These are phyloP conservation scores for Martensiomyces pterosporus DNA, from an alignment of 192 early-diverging fungal species.

Conservation along the genomic window DNA sequence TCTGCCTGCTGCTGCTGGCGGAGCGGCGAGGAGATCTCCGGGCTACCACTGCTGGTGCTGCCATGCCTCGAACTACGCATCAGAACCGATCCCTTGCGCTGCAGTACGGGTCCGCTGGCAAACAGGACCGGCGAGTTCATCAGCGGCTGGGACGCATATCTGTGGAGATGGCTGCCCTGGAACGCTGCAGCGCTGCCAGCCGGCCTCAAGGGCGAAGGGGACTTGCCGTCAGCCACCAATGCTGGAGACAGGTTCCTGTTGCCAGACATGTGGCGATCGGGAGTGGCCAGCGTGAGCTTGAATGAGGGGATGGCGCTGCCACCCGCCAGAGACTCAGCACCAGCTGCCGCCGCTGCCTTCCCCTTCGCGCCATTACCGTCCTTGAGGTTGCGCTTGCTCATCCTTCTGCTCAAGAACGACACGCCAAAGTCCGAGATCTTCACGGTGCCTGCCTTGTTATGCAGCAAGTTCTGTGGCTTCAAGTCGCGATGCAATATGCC, in stretches of 20 bases:
- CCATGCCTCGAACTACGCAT: conserved; percentile 10
- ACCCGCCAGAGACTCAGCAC: not conserved
- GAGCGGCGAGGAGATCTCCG: not conserved
- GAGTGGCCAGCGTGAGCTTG: not conserved
- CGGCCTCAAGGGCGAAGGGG: conserved; percentile 32
- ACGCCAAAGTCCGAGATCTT: conserved; percentile 99
- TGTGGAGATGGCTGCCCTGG: conserved; percentile 26
- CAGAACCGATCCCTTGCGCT: conserved; percentile 29
- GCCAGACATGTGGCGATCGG: not conserved
- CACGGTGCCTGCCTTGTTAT: conserved; percentile 67
- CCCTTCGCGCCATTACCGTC: not conserved
- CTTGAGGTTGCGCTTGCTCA: conserved; percentile 14
- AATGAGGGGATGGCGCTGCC: not conserved
- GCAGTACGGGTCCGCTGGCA: conserved; percentile 13
- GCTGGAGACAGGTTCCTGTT: not conserved
- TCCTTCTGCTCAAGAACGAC: conserved; percentile 66
- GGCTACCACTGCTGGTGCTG: not conserved
- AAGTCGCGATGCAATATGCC: conserved; percentile 98
- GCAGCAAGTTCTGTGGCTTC: conserved; percentile 94
- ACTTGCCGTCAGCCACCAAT: conserved; percentile 1
- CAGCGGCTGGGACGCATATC: conserved; percentile 43
- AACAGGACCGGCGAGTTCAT: conserved; percentile 12
- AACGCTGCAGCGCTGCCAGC: conserved; percentile 16
- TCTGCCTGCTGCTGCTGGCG: not conserved
- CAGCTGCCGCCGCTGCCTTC: not conserved